Evolutionary conservation across 768 basidiomycete genomes (phyloP), one percentile per base, ranked within the genome.

Genomic region (Naganishia antarctica): DNA sequence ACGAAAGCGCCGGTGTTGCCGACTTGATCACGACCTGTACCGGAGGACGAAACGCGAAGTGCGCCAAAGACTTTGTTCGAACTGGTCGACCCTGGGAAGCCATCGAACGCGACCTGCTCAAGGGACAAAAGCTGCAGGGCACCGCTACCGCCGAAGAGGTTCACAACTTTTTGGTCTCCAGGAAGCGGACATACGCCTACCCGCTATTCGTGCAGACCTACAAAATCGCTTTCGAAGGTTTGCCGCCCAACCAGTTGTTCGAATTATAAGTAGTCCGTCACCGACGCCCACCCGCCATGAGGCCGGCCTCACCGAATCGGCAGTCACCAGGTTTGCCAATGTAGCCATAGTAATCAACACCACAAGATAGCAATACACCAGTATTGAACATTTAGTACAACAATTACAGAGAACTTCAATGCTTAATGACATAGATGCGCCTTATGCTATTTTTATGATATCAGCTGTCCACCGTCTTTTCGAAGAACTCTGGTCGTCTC

Each of bases 101-200:
- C 41, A 76, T 81, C 64, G 80, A 81, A 69, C 67, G 75, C 60
- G 77, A 77, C 60, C 67, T 81, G 49, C 75, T 81, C 46, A 78
- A 79, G 63, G 81, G 81, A 29, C 81, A 81, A 68, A 79, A 80
- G 67, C 73, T 81, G 3, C 81, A 81, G 64, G 81, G 66, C 4
- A 74, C 76, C n/a, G 71, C 76, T 45, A 80, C 80, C 3, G 73
- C 79, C 34, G 68, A 75, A 60, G 80, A 81, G 66, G 75, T 81
- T 29, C 71, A 80, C 70, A 69, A 76, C 61, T 81, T 81, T 74
- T 71, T 81, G 25, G 68, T 76, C 50, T 74, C 75, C 6, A 69
- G 78, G 32, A 77, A 76, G 64, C 70, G 78, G 61, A 63, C 61
- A 31, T 66, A 74, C 62, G 70, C 65, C n/a, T 76, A 76, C 69